These are phyloP conservation scores for Candida ficus DNA, from an alignment of 805 yeast species.

Conservation along the genomic window DNA sequence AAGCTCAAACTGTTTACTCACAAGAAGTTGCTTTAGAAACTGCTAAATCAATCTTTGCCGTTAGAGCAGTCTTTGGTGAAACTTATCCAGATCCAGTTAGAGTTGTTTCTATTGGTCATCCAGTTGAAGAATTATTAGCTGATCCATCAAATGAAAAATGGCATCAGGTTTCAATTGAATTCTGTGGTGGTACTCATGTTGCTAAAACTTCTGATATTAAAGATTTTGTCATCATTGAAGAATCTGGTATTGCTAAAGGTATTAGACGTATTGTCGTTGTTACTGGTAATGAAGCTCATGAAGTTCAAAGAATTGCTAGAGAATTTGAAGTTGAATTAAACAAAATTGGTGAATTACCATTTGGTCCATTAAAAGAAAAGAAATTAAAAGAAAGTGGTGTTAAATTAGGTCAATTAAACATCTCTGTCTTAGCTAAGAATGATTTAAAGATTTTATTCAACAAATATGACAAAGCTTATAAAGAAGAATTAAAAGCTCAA, in stretches of 20 bases:
- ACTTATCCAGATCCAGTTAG: conserved; percentile 99
- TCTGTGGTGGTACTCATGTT: conserved; percentile 99
- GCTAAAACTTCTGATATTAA: conserved; percentile 88
- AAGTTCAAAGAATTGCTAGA: conserved; percentile 78
- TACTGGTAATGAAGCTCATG: conserved; percentile 85
- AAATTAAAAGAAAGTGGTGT: conserved; percentile 81
- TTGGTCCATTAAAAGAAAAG: conserved; percentile 76
- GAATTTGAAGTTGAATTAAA: conserved; percentile 62
- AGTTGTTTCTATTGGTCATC: conserved; percentile 91
- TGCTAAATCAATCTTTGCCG: conserved; percentile 75
- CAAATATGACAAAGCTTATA: conserved; percentile 77
- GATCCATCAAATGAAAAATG: conserved; percentile 73
- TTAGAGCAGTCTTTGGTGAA: conserved; percentile 98
- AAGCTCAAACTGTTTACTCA: conserved; percentile 68
- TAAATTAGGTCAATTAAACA: conserved; percentile 71
- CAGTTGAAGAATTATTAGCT: conserved; percentile 74
- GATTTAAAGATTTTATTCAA: conserved; percentile 68
- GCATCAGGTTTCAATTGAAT: conserved; percentile 79
- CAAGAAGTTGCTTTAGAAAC: conserved; percentile 71
- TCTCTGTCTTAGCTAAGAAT: conserved; percentile 78
- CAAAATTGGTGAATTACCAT: conserved; percentile 56
- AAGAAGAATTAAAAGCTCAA: conserved; percentile 81
- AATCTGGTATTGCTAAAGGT: conserved; percentile 98
- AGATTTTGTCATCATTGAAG: conserved; percentile 85
- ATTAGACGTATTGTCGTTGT: conserved; percentile 97